Evolutionary conservation across 2,329 filamentous ascomycete species (phyloP), one percentile per base, ranked within the genome.

Genomic region (Diaporthe velutina): DNA sequence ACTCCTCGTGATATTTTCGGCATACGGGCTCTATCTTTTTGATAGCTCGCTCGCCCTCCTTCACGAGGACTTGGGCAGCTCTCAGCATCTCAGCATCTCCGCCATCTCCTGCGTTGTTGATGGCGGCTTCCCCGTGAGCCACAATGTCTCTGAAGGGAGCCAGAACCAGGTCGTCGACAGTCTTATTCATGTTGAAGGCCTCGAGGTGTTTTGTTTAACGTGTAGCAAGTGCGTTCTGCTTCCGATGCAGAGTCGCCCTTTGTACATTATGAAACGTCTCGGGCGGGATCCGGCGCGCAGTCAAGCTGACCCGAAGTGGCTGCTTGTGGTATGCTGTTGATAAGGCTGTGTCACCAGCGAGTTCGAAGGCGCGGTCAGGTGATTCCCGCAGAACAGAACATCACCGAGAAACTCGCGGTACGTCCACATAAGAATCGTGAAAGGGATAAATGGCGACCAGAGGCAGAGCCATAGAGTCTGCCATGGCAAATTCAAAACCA

Each of bases 11-110:
- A 61, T 86, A 83, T 71, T 86, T 87, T 75, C 82, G 84, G 79
- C 88, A 90, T 17, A 89, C 80, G 48, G 88, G 88, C 77, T 89
- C 87, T 55, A 91, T 85, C 71, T 82, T 85, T 79, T 87, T 87
- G 74, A 83, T 61, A 2, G 83, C 82, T 2, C 83, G 80, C 77
- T 83, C 82, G 54, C 83, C 85, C 55, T 86, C 85, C 42, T 79
- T 83, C 22, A 81, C 71, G 7, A 86, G 77, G 8, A 76, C 74
- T 52, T 81, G 81, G 0, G 88, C 87, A 35, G 87, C 86, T 80
- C 85, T 87, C 78, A 85, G 82, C 89, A 91, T 5, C 80, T 88
- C 80, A 79, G 76, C 75, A 77, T 83, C 72, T 78, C 84, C 19
- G 77, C 79, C n/a, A 77, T 80, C 48, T 72, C 84, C 15, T 80